Conservation (phyloP, 495 filamentous ascomycete genomes). For the Tuber brumale region DNA sequence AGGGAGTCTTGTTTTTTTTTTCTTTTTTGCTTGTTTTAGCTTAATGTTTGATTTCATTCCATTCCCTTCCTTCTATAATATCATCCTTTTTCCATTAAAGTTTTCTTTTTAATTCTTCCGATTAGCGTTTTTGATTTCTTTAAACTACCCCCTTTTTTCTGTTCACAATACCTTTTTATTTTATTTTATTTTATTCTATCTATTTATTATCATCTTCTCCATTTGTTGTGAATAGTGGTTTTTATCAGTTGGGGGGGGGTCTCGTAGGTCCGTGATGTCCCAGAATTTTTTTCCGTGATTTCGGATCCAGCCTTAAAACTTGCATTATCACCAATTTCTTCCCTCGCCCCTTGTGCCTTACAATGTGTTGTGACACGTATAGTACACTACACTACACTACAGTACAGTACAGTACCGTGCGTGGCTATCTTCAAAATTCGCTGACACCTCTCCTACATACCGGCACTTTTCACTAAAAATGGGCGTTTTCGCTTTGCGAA, state of each 20-base stretch:
- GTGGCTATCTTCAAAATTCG: too few relatives aligned
- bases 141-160: slow-evolving; percentile 1
- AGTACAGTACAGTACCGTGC: too few relatives aligned
- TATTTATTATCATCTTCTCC: neutral
- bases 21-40: neutral
- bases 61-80: neutral
- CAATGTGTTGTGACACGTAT: too few relatives aligned
- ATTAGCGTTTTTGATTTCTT: neutral
- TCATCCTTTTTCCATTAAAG: neutral
- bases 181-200: neutral
- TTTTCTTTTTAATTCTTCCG: neutral
- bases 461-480: too few relatives aligned
- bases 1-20: neutral
- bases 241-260: neutral
- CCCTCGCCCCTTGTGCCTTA: too few relatives aligned
- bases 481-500: too few relatives aligned
- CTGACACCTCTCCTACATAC: too few relatives aligned
- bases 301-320: neutral
- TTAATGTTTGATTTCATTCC: neutral
- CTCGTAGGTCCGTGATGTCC: neutral
- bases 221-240: neutral
- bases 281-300: neutral
- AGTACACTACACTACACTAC: too few relatives aligned
- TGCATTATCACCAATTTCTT: neutral
- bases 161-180: neutral